phyloP scores from a whole-genome alignment of 257 asterid genomes.

The Fraxinus excelsior region DNA sequence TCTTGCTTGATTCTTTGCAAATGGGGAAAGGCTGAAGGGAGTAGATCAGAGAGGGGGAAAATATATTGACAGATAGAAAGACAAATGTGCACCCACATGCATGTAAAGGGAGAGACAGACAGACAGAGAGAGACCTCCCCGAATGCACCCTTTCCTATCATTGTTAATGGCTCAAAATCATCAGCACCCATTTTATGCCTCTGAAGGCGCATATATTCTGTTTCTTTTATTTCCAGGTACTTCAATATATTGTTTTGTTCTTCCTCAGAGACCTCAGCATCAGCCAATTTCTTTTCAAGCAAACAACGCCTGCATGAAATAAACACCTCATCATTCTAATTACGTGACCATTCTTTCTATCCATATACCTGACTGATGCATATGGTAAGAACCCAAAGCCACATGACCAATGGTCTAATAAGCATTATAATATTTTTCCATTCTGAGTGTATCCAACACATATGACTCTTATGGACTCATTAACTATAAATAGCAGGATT shows the following conservation, averaged over 20 bases:
- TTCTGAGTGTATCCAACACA: neutral
- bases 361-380: neutral
- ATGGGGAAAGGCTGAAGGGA: neutral
- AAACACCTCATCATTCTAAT: neutral
- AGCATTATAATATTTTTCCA: neutral
- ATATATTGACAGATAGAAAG: neutral
- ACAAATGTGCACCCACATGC: neutral
- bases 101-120: neutral
- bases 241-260: conserved; percentile 81
- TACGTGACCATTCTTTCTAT: neutral
- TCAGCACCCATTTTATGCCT: conserved; percentile 99
- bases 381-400: neutral
- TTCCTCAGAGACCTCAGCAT: conserved; percentile 88
- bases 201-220: conserved; percentile 94
- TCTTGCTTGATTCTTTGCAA: neutral
- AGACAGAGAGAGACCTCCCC: conserved; percentile 69
- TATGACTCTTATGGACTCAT: neutral
- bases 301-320: conserved; percentile 61
- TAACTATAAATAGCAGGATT: neutral
- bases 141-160: conserved; percentile 97
- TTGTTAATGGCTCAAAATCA: conserved; percentile 94
- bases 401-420: neutral
- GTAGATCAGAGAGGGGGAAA: neutral
- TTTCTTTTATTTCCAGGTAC: conserved; percentile 87
- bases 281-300: conserved; percentile 89